Percentiles rank a stretch among this genome's conserved stretches.
Conservation (phyloP, 306 rosid species). For the Acacia melanoxylon region DNA sequence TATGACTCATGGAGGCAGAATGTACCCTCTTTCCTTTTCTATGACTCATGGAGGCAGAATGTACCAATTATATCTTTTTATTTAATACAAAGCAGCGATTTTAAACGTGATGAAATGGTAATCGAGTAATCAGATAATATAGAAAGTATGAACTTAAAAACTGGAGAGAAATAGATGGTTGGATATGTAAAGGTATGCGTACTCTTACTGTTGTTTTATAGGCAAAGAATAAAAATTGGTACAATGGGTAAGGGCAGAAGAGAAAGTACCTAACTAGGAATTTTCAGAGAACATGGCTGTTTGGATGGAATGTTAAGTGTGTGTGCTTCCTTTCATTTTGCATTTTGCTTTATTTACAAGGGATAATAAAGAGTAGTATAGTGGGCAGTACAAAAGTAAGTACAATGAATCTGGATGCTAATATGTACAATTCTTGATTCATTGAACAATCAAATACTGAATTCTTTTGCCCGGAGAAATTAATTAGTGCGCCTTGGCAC, state of each 20-base stretch:
- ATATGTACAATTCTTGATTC: neutral
- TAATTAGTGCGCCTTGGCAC: neutral
- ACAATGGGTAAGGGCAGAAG: neutral
- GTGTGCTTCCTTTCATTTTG: neutral
- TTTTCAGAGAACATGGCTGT: neutral
- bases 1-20: neutral
- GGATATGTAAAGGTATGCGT: neutral
- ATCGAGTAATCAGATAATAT: neutral
- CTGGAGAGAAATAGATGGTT: neutral
- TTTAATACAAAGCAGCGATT: neutral
- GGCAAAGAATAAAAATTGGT: neutral
- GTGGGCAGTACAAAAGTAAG: neutral
- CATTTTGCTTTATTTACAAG: neutral
- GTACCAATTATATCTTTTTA: neutral
- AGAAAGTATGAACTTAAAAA: neutral
- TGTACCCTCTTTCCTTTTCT: no score
- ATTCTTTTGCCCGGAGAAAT: neutral
- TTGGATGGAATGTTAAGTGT: neutral
- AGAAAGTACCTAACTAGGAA: neutral
- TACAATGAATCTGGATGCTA: neutral
- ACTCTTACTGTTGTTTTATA: neutral
- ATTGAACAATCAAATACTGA: neutral
- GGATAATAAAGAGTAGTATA: neutral
- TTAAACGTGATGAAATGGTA: neutral
- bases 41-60: no score